These are phyloP conservation scores for Fusarium tupiense DNA, from an alignment of 2,329 filamentous ascomycete species.

Conservation along the genomic window DNA sequence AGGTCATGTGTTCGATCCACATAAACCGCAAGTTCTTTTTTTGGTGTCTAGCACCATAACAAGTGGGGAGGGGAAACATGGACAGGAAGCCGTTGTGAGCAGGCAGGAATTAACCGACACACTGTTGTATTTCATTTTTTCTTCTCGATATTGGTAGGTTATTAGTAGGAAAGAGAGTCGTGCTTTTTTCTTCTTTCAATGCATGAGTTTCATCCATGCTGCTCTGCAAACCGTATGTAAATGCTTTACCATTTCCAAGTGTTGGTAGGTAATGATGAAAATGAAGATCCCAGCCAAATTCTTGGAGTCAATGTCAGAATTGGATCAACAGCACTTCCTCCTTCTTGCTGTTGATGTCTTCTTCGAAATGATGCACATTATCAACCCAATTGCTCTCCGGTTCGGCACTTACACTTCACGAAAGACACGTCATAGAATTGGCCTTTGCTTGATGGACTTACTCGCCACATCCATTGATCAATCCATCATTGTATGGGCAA, in stretches of 20 bases:
- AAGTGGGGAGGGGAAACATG: constrained; percentile 47
- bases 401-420: not conserved
- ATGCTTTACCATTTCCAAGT: not conserved
- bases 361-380: rapidly evolving
- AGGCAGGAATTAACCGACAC: not conserved
- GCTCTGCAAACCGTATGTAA: not conserved
- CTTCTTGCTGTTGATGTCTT: not conserved
- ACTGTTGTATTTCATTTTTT: not conserved
- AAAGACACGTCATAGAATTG: not conserved
- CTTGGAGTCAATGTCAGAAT: not conserved
- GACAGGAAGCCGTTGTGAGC: not conserved
- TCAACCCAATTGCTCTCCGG: too few relatives aligned
- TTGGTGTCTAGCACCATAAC: constrained; percentile 43
- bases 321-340: not conserved
- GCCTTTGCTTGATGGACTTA: not conserved
- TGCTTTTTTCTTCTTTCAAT: not conserved
- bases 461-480: not conserved
- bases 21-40: constrained; percentile 40
- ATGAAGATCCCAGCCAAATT: not conserved
- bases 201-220: not conserved
- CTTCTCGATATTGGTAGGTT: not conserved
- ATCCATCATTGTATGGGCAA: not conserved
- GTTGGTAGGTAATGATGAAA: not conserved
- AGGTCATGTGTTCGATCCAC: constrained; percentile 47
- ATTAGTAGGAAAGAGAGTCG: too few relatives aligned